Evolutionary conservation across 768 basidiomycete species (phyloP).

Genomic region (Podaxis rugospora): DNA sequence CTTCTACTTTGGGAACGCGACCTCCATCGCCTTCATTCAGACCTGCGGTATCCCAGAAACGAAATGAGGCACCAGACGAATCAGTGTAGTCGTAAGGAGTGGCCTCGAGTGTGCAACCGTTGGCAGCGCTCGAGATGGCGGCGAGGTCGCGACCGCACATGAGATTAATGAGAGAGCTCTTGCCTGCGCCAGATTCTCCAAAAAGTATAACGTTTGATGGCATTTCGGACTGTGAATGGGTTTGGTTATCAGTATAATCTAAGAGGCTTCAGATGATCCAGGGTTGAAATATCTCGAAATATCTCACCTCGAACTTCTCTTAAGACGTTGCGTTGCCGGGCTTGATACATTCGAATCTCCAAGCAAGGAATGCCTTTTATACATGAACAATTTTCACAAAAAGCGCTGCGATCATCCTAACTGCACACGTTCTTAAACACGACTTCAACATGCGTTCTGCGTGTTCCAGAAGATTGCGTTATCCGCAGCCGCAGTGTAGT

Average conservation of each 20-base stretch:
- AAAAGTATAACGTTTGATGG: slow-evolving; percentile 31
- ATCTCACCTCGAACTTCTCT: no score
- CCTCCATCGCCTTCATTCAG: slow-evolving; percentile 30
- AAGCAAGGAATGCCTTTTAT: no score
- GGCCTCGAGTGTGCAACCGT: slow-evolving; percentile 22
- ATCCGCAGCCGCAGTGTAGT: no score
- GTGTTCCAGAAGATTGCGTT: no score
- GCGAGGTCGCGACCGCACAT: slow-evolving; percentile 25
- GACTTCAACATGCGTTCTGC: no score
- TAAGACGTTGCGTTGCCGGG: no score
- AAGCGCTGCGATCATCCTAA: no score
- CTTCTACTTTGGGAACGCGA: slow-evolving; percentile 16
- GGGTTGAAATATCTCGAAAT: not conserved
- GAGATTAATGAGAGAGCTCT: slow-evolving; percentile 42
- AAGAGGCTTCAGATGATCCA: not conserved
- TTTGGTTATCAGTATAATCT: not conserved
- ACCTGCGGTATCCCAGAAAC: slow-evolving; percentile 36
- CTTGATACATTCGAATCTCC: no score
- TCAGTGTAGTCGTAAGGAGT: slow-evolving; percentile 1
- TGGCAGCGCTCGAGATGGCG: slow-evolving; percentile 24
- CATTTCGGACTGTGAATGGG: not conserved
- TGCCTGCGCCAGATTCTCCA: slow-evolving; percentile 34
- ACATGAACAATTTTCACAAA: no score
- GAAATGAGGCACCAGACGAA: slow-evolving; percentile 20
- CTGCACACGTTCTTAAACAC: no score